These are phyloP conservation scores for Datisca glomerata DNA, from an alignment of 306 rosid genomes.

Conservation along the genomic window DNA sequence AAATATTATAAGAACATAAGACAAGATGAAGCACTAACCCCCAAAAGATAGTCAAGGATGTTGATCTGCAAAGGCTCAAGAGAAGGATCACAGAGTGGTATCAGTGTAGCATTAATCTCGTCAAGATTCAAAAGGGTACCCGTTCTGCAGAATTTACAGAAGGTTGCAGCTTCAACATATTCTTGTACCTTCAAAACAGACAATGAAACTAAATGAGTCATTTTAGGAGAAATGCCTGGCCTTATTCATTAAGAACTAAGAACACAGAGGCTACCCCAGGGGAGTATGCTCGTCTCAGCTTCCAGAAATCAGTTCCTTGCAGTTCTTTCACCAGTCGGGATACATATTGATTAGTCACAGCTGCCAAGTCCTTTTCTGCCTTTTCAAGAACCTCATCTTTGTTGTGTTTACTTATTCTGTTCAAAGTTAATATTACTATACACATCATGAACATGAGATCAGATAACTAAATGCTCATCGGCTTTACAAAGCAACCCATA, in stretches of 20 bases:
- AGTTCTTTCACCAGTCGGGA: constrained; percentile 62
- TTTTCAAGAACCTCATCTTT: constrained; percentile 70
- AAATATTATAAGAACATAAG: not conserved
- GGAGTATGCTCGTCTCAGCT: constrained; percentile 91
- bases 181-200: constrained; percentile 73
- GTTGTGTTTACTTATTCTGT: constrained; percentile 73
- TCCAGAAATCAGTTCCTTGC: constrained; percentile 94
- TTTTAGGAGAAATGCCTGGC: not conserved
- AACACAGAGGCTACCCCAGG: constrained; percentile 59
- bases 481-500: too few species aligned
- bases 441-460: too few species aligned
- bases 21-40: constrained; percentile 36
- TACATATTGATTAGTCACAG: constrained; percentile 47
- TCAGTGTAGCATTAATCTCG: constrained; percentile 57
- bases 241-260: constrained; percentile 16
- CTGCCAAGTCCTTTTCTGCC: constrained; percentile 81
- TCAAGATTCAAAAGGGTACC: constrained; percentile 83
- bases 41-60: constrained; percentile 80
- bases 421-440: too few species aligned
- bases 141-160: constrained; percentile 73
- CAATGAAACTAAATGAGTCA: constrained; percentile 1
- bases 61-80: constrained; percentile 77
- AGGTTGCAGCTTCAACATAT: constrained; percentile 89
- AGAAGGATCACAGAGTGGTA: constrained; percentile 65
- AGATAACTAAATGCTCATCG: too few species aligned